Conservation (phyloP, 768 basidiomycete species). For the Sarcodon sp. region DNA sequence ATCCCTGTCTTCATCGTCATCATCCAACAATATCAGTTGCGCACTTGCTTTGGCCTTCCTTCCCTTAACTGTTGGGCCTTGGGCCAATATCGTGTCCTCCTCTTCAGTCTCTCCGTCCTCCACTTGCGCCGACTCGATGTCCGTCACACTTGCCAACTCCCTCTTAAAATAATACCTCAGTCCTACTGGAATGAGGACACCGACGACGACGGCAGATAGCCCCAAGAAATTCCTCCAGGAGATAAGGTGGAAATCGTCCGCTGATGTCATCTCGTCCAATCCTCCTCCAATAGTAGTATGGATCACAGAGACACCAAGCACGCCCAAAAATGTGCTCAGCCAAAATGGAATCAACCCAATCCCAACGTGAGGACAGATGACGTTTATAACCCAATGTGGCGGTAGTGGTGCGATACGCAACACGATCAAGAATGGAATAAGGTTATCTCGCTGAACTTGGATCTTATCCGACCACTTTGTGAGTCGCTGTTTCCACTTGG, state of each 20-base stretch:
- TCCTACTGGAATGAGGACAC: conserved; percentile 89
- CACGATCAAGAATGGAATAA: conserved; percentile 90
- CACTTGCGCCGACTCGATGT: conserved; percentile 18
- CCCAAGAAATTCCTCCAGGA: conserved; percentile 87
- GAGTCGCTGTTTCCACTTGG: conserved; percentile 72
- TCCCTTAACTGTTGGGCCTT: conserved; percentile 39
- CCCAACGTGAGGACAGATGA: conserved; percentile 86
- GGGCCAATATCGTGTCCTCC: conserved; percentile 37
- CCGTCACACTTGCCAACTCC: conserved; percentile 31
- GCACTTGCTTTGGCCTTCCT: conserved; percentile 16
- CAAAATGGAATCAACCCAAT: conserved; percentile 82
- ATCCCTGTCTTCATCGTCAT: conserved; percentile 6
- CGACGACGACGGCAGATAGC: conserved; percentile 73
- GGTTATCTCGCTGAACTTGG: conserved; percentile 63
- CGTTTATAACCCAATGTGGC: conserved; percentile 94
- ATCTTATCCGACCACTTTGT: conserved; percentile 79
- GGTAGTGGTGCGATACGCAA: conserved; percentile 89
- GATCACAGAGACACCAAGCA: conserved; percentile 85
- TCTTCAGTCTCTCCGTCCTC: conserved; percentile 18
- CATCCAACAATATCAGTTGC: conserved; percentile 18
- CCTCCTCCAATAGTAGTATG: conserved; percentile 92
- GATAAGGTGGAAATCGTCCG: conserved; percentile 88
- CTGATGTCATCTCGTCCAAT: conserved; percentile 89
- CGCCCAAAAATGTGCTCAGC: conserved; percentile 81
- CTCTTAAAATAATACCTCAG: conserved; percentile 72